These are phyloP conservation scores for Lentinula sp. DNA, from an alignment of 768 basidiomycete species.

Conservation along the genomic window DNA sequence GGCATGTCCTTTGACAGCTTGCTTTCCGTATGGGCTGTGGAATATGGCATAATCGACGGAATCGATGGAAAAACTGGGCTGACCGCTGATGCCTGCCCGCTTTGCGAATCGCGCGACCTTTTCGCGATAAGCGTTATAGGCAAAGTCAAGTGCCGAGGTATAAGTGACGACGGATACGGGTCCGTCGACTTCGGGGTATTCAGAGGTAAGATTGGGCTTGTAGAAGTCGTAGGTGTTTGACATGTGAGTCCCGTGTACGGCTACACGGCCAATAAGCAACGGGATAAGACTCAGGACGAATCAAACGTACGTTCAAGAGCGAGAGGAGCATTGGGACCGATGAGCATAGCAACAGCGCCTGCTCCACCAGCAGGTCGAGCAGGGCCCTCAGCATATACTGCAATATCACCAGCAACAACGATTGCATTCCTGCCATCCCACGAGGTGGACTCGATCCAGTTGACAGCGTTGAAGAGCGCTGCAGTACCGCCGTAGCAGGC, in stretches of 20 bases:
- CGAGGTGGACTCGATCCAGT: slow-evolving; percentile 94
- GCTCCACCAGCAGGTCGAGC: slow-evolving; percentile 97
- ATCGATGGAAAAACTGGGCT: slow-evolving; percentile 61
- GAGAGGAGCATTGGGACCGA: slow-evolving; percentile 94
- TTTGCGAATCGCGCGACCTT: slow-evolving; percentile 70
- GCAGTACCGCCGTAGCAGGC: slow-evolving; percentile 99
- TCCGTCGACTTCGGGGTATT: slow-evolving; percentile 96
- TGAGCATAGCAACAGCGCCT: slow-evolving; percentile 89
- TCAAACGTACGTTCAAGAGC: slow-evolving; percentile 83
- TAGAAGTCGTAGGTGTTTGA: slow-evolving; percentile 98
- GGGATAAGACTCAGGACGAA: not conserved
- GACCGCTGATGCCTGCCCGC: slow-evolving; percentile 33
- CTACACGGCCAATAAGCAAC: slow-evolving; percentile 32
- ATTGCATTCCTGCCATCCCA: slow-evolving; percentile 99
- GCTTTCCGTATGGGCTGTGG: slow-evolving; percentile 98
- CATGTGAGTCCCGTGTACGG: slow-evolving; percentile 95
- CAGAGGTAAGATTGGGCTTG: slow-evolving; percentile 93
- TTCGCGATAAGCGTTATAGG: slow-evolving; percentile 79
- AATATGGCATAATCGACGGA: slow-evolving; percentile 91
- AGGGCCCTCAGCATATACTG: slow-evolving; percentile 93
- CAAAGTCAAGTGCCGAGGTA: slow-evolving; percentile 86
- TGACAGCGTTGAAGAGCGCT: slow-evolving; percentile 96
- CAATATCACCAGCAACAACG: slow-evolving; percentile 95
- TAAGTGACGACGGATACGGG: slow-evolving; percentile 95
- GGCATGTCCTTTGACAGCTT: slow-evolving; percentile 95